Base-by-base conservation (phyloP, 2,329 filamentous ascomycete species). In the Beauveria sp. region DNA sequence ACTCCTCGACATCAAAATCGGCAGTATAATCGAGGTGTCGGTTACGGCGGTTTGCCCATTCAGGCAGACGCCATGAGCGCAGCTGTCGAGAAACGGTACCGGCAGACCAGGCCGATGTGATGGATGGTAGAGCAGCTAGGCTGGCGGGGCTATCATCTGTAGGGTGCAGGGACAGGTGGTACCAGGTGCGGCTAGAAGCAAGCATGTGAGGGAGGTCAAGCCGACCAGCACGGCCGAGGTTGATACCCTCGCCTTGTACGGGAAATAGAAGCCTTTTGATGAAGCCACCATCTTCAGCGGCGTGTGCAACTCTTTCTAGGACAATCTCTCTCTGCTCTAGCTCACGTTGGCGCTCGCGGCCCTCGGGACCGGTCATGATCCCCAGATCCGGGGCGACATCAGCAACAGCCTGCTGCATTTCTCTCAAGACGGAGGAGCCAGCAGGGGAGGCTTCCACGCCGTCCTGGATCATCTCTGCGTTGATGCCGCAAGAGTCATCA, bases 381-480 rank as follows among this genome's bases (percentile, higher is more conserved):
- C 90, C 91, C 47, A 96, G 79, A 66, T 97, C 91, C 2, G 88
- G 86, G 55, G 87, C 91, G 44, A 87, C 89, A 54, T 90, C 87
- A 1, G 85, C 76, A 5, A 97, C 84, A 2, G 92, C 91, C 61
- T 87, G 86, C 69, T 90, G 85, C 89, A 96, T 96, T 71, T 97
- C 92, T 43, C 89, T 87, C 16, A 93, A 72, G 10, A 97, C 88
- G 0, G 93, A 96, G 62, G 87, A 88, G n/a, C 90, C 89, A 1
- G 86, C 86, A 0, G 87, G 68, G 1, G 82, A 76, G 2, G 96
- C 82, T n/a, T 90, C 83, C 1, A 99, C 84, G 10, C 94, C 94
- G 66, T 99, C 94, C 64, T 93, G 88, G 69, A 93, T 96, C 92
- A 99, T 97, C 77, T 99, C 94, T 0, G 89, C 83, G 67, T 97